Percentiles rank a stretch among this genome's conserved stretches.
phyloP scores from a whole-genome alignment of 306 rosid genomes.

The Crataegus laevigata region DNA sequence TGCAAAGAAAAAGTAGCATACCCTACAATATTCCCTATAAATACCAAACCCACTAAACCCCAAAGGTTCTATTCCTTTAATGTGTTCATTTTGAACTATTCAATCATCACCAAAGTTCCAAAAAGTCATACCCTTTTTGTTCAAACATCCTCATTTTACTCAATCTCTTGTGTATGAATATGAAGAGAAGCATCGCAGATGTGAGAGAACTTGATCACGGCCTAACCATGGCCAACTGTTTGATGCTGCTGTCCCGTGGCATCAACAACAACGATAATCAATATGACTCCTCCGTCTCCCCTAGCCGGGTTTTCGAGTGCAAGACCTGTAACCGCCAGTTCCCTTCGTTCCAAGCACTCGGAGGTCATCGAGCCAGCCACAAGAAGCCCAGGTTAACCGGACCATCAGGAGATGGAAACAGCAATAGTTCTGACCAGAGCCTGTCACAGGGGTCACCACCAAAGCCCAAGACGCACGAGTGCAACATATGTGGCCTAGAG shows the following conservation, averaged over 20 bases:
- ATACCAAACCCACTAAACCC: slow-evolving; percentile 16
- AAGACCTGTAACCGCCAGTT: slow-evolving; percentile 84
- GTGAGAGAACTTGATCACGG: slow-evolving; percentile 43
- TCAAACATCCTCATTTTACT: not conserved
- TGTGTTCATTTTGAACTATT: not conserved
- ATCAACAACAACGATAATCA: slow-evolving; percentile 5
- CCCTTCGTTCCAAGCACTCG: slow-evolving; percentile 88
- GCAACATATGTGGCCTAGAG: slow-evolving; percentile 78
- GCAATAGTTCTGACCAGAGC: slow-evolving; percentile 10
- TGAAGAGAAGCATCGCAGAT: slow-evolving; percentile 59
- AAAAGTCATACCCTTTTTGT: not conserved
- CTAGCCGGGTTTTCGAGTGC: slow-evolving; percentile 74
- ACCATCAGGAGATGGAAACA: slow-evolving; percentile 13
- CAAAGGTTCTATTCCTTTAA: slow-evolving; percentile 32
- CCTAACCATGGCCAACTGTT: slow-evolving; percentile 69
- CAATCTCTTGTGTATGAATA: not conserved
- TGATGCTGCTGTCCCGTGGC: slow-evolving; percentile 77
- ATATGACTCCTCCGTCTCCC: slow-evolving; percentile 11
- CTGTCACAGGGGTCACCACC: slow-evolving; percentile 36
- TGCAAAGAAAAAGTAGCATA: not conserved
- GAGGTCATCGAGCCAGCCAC: slow-evolving; percentile 97
- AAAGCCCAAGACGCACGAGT: slow-evolving; percentile 86
- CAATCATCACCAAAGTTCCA: not conserved
- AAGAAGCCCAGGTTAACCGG: slow-evolving; percentile 61
- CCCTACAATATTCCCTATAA: slow-evolving; percentile 21